A percentile compares a stretch with the other conserved stretches of the same genome.
Conservation (phyloP, 106 monocot species). For the Apostasia shenzhenica region DNA sequence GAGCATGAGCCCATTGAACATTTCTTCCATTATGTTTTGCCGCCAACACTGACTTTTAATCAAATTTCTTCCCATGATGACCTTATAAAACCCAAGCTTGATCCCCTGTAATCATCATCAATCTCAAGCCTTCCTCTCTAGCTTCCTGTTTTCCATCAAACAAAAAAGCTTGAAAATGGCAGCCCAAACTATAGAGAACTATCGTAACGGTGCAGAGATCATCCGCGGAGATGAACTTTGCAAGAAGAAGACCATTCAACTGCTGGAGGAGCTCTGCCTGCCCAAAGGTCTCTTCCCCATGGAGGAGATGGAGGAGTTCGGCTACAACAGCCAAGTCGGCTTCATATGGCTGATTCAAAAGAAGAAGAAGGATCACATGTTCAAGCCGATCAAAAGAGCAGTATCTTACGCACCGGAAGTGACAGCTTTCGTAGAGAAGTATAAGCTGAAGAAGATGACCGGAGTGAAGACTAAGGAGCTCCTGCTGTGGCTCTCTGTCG, state of each 20-base stretch:
- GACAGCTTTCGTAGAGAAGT: slow-evolving; percentile 42
- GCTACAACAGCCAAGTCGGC: slow-evolving; percentile 19
- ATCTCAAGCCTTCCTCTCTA: too few species aligned
- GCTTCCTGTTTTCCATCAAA: too few species aligned
- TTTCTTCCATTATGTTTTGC: too few species aligned
- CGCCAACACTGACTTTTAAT: too few species aligned
- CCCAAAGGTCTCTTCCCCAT: slow-evolving; percentile 40
- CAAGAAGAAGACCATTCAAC: slow-evolving; percentile 11
- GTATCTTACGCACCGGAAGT: slow-evolving; percentile 45
- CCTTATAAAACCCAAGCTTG: too few species aligned
- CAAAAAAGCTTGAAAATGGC: background rate
- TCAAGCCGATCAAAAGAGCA: slow-evolving; percentile 31
- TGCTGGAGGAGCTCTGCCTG: slow-evolving; percentile 29
- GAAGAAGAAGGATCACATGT: slow-evolving; percentile 20
- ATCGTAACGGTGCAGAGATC: slow-evolving; percentile 3
- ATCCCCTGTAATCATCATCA: too few species aligned
- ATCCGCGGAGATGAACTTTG: background rate
- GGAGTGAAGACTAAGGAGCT: slow-evolving; percentile 21
- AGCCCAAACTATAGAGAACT: slow-evolving; percentile 7
- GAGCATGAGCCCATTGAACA: too few species aligned
- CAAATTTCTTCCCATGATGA: too few species aligned
- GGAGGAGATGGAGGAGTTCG: slow-evolving; percentile 27
- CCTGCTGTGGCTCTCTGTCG: slow-evolving; percentile 14
- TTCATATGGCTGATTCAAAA: slow-evolving; percentile 38
- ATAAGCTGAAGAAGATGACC: slow-evolving; percentile 16